Base-by-base conservation (phyloP, 2,329 filamentous ascomycete genomes). In the Didymella keratinophila region DNA sequence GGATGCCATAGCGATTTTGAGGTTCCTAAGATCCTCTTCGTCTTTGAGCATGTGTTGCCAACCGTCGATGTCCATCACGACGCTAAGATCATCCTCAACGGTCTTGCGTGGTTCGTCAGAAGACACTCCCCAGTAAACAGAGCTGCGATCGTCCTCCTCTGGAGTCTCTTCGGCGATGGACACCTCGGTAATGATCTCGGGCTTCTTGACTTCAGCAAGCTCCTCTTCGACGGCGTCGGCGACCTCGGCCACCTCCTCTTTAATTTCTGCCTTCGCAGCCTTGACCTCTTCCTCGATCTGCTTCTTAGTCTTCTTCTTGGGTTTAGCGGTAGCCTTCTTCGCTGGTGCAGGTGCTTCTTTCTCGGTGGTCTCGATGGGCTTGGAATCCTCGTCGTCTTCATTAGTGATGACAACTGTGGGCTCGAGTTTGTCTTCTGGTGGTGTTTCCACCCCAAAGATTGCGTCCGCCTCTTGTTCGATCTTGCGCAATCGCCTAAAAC, bases 391-490 rank as follows among this genome's bases (percentile, higher is more conserved):
- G 27, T 84, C 79, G 20, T 82, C 76, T 9, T 83, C 82, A 36
- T 36, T 36, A 9, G 70, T 73, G 49, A 76, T 61, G 50, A 75
- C 67, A 25, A 74, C 70, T 50, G 71, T 68, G 27, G 71, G 70
- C 39, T 73, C 71, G 51, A 71, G 71, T 67, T 76, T 76, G 56
- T 82, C 81, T 57, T 83, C 80, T 4, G 78, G 72, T 11, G 74
- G 67, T 58, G 82, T 82, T 49, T 80, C 77, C 30, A 78, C 67
- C 25, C 80, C 79, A 64, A 77, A 77, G 5, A 94, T 81, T 67
- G 92, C 90, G 67, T 94, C 91, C 57, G 93, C 91, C 73, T 92
- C 92, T 79, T 93, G 94, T 68, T 89, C 90, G 47, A 91, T 87
- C 76, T 96, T 95, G 49, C 90, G 86, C 45, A 89, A 85, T 53